Evolutionary conservation across 163 green algal species (phyloP).

Genomic region (Prototheca wickerhamii): DNA sequence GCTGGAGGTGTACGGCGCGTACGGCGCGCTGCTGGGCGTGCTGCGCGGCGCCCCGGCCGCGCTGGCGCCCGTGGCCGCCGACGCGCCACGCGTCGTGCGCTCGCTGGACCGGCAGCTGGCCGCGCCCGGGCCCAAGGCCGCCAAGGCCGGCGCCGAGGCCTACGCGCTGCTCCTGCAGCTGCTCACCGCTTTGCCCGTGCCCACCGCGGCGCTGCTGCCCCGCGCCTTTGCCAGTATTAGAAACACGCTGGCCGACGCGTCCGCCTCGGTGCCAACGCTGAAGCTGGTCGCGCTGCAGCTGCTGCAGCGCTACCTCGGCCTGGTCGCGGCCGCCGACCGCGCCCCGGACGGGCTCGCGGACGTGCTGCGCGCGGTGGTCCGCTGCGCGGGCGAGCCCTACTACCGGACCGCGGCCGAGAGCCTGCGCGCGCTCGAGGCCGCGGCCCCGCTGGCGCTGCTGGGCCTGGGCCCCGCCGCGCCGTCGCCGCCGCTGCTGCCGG

Average conservation of each 20-base stretch:
- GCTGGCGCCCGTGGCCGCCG: slow-evolving; percentile 33
- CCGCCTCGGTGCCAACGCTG: slow-evolving; percentile 29
- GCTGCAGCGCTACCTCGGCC: slow-evolving; percentile 37
- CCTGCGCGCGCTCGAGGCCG: no score
- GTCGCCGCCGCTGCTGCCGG: slow-evolving; percentile 6
- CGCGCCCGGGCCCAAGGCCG: slow-evolving; percentile 37
- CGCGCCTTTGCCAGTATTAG: no score
- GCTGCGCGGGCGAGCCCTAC: no score
- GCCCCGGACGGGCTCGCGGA: no score
- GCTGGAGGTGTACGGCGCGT: slow-evolving; percentile 72
- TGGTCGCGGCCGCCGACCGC: background rate
- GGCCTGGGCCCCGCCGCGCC: slow-evolving; percentile 10
- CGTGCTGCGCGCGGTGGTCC: no score
- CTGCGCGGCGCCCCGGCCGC: slow-evolving; percentile 13
- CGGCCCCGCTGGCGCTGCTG: slow-evolving; percentile 24
- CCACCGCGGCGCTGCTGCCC: no score
- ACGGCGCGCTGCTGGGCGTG: slow-evolving; percentile 58
- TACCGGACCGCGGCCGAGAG: no score
- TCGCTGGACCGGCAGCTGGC: slow-evolving; percentile 51
- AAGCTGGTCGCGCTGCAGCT: slow-evolving; percentile 91
- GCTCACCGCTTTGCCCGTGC: no score
- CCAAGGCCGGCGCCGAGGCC: no score
- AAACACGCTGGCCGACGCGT: slow-evolving; percentile 61
- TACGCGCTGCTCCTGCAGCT: no score
- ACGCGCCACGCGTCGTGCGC: slow-evolving; percentile 50